phyloP scores from a whole-genome alignment of 371 early-diverging fungal species.

The Furculomyces boomerangus region DNA sequence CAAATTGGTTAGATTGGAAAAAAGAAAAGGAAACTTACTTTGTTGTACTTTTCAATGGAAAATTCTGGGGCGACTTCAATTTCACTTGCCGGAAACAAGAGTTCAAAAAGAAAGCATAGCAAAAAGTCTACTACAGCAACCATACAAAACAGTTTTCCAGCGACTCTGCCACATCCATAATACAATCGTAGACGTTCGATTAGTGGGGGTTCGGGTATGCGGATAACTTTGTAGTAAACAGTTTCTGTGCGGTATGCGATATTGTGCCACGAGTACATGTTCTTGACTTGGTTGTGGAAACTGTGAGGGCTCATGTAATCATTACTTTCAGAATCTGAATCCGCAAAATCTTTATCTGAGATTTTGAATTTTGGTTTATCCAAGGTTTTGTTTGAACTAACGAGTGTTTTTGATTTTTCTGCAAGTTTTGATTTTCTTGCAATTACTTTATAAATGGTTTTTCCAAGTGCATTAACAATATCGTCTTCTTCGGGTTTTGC shows the following conservation, averaged over 20 bases:
- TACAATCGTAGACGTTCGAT: conserved; percentile 69
- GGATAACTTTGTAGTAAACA: conserved; percentile 53
- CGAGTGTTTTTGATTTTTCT: neutral
- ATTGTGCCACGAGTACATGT: conserved; percentile 92
- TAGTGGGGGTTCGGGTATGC: conserved; percentile 43
- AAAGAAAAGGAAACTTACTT: neutral
- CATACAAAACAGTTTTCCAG: conserved; percentile 82
- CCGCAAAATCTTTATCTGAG: no score
- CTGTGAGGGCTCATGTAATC: conserved; percentile 35
- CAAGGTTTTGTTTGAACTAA: neutral
- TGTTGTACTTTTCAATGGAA: conserved; percentile 7
- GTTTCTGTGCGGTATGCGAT: conserved; percentile 84
- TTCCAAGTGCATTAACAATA: conserved; percentile 47
- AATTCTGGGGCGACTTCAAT: conserved; percentile 47
- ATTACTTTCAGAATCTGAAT: neutral
- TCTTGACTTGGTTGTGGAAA: conserved; percentile 67
- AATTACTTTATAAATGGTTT: conserved; percentile 50
- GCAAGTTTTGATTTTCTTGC: conserved; percentile 23
- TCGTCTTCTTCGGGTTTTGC: conserved; percentile 81
- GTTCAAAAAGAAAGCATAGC: conserved; percentile 62
- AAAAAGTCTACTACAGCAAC: conserved; percentile 74
- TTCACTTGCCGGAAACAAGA: conserved; percentile 47
- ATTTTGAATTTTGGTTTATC: no score
- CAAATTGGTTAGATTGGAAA: no score
- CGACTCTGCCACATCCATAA: conserved; percentile 77